phyloP scores from a whole-genome alignment of 208 protist genomes.

The Trypanosomatidae sp. region DNA sequence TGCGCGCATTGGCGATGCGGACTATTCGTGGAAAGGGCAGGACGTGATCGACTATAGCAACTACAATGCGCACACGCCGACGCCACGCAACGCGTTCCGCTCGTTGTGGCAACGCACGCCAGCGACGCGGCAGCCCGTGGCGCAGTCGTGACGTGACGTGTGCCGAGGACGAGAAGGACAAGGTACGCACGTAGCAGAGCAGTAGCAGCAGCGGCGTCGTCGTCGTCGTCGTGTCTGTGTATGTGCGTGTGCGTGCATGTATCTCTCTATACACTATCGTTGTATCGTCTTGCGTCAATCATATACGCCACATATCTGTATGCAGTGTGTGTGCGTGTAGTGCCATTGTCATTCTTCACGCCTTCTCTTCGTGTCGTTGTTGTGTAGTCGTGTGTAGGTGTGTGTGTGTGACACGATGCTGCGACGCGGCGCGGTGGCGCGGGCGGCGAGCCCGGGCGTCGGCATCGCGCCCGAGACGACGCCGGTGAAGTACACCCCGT shows the following conservation, averaged over 20 bases:
- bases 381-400: neutral
- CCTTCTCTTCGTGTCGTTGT: neutral
- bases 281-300: neutral
- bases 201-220: neutral
- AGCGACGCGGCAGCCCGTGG: neutral
- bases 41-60: conserved; percentile 59
- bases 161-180: neutral
- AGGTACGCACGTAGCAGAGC: neutral
- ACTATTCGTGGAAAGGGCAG: conserved; percentile 75
- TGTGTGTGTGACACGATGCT: conserved; percentile 10
- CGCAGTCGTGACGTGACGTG: neutral
- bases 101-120: conserved; percentile 1
- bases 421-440: conserved; percentile 12
- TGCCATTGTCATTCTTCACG: neutral
- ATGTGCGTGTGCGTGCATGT: conserved; percentile 2
- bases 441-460: conserved; percentile 54
- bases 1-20: conserved; percentile 52
- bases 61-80: conserved; percentile 37
- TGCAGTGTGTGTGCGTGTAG: neutral
- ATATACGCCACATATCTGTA: neutral
- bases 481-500: conserved; percentile 81
- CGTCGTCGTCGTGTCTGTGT: neutral
- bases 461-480: conserved; percentile 84
- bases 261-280: neutral
- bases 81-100: neutral